A percentile compares a stretch with the other conserved stretches of the same genome.
Evolutionary conservation across 805 yeast genomes (phyloP).

Genomic region (Jamesozyma spencerorum): DNA sequence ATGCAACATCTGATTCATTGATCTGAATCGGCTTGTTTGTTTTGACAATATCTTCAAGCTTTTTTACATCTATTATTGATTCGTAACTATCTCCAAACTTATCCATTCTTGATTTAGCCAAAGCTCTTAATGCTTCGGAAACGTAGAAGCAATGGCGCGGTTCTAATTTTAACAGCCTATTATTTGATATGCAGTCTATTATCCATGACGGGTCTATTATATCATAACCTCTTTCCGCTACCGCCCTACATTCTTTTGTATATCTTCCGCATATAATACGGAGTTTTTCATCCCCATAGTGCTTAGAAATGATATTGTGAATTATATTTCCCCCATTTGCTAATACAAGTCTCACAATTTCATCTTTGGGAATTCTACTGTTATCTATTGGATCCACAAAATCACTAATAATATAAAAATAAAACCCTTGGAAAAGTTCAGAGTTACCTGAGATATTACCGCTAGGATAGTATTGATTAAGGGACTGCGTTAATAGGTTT

Average conservation of each 20-base stretch:
- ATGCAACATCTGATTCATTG: not conserved
- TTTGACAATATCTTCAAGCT: not conserved
- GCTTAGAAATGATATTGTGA: constrained; percentile 26
- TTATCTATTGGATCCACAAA: constrained; percentile 17
- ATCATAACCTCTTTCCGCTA: constrained; percentile 45
- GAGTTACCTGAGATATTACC: constrained; percentile 15
- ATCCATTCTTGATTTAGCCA: constrained; percentile 39
- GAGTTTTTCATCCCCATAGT: constrained; percentile 7
- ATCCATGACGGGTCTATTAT: constrained; percentile 66
- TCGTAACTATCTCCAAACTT: constrained; percentile 52
- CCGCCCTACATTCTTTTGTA: constrained; percentile 32
- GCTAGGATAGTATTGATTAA: constrained; percentile 3
- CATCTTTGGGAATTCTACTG: constrained; percentile 27
- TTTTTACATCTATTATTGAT: constrained; percentile 5
- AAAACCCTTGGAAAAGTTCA: constrained; percentile 36
- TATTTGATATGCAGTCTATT: constrained; percentile 40
- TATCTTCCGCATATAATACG: constrained; percentile 33
- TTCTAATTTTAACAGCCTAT: constrained; percentile 43
- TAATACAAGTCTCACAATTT: constrained; percentile 33
- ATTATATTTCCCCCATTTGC: constrained; percentile 44
- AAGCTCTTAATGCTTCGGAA: constrained; percentile 22
- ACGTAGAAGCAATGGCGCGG: constrained; percentile 47
- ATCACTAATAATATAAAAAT: constrained; percentile 50
- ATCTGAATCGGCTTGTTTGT: not conserved
- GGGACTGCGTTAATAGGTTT: constrained; percentile 6